A percentile compares a stretch with the other conserved stretches of the same genome.
These are phyloP conservation scores for Russula virescens DNA, from an alignment of 768 basidiomycete genomes.

Conservation along the genomic window DNA sequence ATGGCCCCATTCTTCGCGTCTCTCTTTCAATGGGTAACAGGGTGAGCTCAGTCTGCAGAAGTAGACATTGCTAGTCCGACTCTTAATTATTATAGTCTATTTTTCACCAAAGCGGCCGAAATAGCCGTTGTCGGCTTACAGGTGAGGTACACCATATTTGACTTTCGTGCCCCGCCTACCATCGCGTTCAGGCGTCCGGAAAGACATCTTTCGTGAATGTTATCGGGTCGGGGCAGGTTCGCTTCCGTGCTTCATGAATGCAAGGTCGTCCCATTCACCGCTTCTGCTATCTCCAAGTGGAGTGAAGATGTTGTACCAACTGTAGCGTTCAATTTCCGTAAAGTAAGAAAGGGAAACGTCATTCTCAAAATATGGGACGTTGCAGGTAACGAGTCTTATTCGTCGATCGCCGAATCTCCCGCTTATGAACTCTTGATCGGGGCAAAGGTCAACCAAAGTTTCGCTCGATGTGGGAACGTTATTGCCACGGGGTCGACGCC, in stretches of 20 bases:
- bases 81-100: constrained; percentile 43
- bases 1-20: constrained; percentile 32
- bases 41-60: constrained; percentile 30
- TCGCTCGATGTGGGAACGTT: constrained; percentile 93
- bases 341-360: constrained; percentile 83
- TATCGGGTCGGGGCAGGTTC: constrained; percentile 76
- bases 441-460: constrained; percentile 81
- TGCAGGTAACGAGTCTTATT: constrained; percentile 50
- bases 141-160: constrained; percentile 36
- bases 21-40: constrained; percentile 52
- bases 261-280: background rate
- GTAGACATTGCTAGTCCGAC: background rate
- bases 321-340: constrained; percentile 87
- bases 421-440: background rate
- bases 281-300: constrained; percentile 47
- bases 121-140: constrained; percentile 90
- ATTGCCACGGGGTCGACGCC: constrained; percentile 89
- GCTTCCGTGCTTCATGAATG: constrained; percentile 6
- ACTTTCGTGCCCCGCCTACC: background rate
- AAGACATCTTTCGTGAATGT: constrained; percentile 95
- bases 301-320: constrained; percentile 96
- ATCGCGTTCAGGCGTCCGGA: constrained; percentile 65
- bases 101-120: constrained; percentile 85
- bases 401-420: background rate
- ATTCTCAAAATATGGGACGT: constrained; percentile 96